phyloP scores from a whole-genome alignment of 345 rosid species.

The Populus ilicifolia region DNA sequence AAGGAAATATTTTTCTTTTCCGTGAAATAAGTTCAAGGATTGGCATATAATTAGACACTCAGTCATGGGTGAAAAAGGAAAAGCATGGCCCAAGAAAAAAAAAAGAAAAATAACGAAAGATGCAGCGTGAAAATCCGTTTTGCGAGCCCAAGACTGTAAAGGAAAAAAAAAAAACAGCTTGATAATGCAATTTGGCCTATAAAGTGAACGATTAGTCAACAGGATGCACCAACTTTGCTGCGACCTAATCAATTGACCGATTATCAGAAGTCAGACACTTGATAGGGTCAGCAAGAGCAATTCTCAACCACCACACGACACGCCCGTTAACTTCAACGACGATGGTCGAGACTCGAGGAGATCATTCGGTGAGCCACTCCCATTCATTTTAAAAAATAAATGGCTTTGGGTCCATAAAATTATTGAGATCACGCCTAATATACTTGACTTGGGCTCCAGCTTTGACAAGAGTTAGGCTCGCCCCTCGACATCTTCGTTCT shows the following conservation, averaged over 20 bases:
- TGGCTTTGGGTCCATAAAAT: neutral
- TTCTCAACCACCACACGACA: slow-evolving; percentile 12
- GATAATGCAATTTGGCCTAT: no score
- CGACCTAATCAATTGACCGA: neutral
- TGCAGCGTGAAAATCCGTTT: no score
- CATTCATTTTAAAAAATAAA: neutral
- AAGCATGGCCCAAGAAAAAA: no score
- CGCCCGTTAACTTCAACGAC: fast-evolving
- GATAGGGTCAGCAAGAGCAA: neutral
- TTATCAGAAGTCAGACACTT: neutral
- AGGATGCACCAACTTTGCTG: neutral
- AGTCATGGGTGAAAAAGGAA: no score
- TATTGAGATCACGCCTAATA: neutral
- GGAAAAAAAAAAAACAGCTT: no score
- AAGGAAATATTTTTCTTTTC: no score
- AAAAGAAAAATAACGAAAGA: no score
- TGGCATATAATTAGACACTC: no score
- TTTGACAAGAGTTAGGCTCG: neutral
- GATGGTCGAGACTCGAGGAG: neutral
- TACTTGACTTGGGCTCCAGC: neutral
- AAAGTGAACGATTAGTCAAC: no score
- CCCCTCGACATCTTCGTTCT: neutral
- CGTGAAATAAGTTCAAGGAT: no score
- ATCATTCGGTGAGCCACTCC: slow-evolving; percentile 14
- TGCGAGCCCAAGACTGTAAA: no score